Evolutionary conservation across 768 basidiomycete genomes (phyloP), one percentile per base, ranked within the genome.

Genomic region (Boletus rubropictus): DNA sequence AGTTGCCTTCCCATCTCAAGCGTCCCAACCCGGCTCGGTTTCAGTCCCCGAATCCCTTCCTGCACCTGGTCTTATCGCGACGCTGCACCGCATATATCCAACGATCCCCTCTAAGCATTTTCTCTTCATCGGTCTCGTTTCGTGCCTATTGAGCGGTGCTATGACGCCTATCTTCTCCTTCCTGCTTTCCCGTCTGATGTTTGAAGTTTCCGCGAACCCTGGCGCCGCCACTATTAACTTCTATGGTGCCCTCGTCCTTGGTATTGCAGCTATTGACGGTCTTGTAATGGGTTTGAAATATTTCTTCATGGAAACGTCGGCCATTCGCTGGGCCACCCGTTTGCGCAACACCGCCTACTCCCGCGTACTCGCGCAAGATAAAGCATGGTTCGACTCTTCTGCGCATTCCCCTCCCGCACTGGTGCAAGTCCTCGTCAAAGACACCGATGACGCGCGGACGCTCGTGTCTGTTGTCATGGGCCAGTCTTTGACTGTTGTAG

Each of bases 111-210:
- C 77, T 60, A 96, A 94, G 58, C 72, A 74, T 4, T 52, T 89
- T 35, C 65, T 96, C 49, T 57, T 81, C 61, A 24, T 88, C 43
- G 93, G 93, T 15, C 71, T 95, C 21, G 3, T 81, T 47, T 59
- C 78, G n/a, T 84, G 84, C 48, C 52, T 91, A 34, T 65, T 78
- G 44, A 86, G 81, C 54, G 95, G 96, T 18, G 77, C 87, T 3
- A 81, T 87, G 73, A 96, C 92, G 0, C 95, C 96, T 3, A 49
- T 97, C 37, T 99, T 97, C 75, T 93, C 95, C 2, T 90, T 77
- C 72, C 77, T 93, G 53, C 82, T 96, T 57, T 88, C 91, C 8
- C 76, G 76, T 7, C 77, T 98, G 12, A 76, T 95, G 46, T 85
- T 79, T 62, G 76, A 86, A 51, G 81, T 89, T 12, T 84, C 86